phyloP scores from a whole-genome alignment of 2,329 filamentous ascomycete species.

The Alternaria conjuncta region DNA sequence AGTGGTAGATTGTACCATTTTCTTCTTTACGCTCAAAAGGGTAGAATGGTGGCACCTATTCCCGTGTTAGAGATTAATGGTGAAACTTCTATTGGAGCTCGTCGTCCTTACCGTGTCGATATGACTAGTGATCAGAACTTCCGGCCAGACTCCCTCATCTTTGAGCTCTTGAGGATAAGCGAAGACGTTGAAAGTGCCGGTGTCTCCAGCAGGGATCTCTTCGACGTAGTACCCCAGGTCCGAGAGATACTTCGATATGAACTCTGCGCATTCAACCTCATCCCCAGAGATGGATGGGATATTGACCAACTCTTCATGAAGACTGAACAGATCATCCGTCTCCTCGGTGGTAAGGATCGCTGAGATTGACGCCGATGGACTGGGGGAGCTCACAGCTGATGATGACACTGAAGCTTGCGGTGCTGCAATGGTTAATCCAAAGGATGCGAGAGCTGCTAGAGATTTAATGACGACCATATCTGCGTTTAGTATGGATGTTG shows the following conservation, averaged over 20 bases:
- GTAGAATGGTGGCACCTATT: conserved; percentile 65
- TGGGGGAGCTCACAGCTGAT: conserved; percentile 7
- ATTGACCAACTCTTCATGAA: conserved; percentile 34
- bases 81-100: no score
- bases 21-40: conserved; percentile 62
- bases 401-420: conserved; percentile 10
- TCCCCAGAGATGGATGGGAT: conserved; percentile 54
- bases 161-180: conserved; percentile 60
- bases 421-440: conserved; percentile 1
- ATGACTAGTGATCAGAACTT: conserved; percentile 74
- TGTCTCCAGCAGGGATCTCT: conserved; percentile 43
- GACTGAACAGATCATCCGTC: conserved; percentile 28
- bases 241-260: conserved; percentile 70
- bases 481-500: not conserved
- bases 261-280: conserved; percentile 71
- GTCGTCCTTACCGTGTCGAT: conserved; percentile 75
- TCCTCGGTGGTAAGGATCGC: conserved; percentile 19
- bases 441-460: not conserved
- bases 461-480: conserved; percentile 3
- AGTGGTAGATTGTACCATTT: conserved; percentile 57
- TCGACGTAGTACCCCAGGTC: conserved; percentile 60
- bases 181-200: conserved; percentile 73
- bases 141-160: conserved; percentile 52
- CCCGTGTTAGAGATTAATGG: no score
- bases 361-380: not conserved